phyloP scores from a whole-genome alignment of 257 asterid genomes.

The Capsicum baccatum region DNA sequence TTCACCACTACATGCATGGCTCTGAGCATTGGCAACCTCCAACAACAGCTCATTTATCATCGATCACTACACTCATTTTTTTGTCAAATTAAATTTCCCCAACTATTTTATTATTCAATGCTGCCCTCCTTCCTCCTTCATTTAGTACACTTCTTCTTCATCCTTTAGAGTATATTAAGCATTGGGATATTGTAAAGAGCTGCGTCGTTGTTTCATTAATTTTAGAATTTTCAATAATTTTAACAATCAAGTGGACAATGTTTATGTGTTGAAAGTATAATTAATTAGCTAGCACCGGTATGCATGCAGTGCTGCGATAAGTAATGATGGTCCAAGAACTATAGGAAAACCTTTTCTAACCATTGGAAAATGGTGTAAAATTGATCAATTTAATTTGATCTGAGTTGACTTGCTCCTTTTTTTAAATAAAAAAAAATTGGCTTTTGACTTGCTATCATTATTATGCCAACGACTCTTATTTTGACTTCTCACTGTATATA shows the following conservation, averaged over 20 bases:
- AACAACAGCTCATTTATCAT: background rate
- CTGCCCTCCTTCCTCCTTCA: background rate
- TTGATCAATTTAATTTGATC: background rate
- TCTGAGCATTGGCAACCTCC: background rate
- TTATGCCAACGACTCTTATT: background rate
- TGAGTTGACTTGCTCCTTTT: background rate
- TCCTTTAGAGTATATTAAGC: background rate
- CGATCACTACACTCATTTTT: background rate
- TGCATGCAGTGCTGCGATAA: too few relatives aligned
- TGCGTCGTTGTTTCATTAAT: too few relatives aligned
- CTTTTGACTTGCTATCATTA: background rate
- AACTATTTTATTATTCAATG: constrained; percentile 14
- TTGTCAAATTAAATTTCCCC: background rate
- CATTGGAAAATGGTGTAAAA: background rate
- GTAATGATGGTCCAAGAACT: background rate
- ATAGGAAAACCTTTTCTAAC: background rate
- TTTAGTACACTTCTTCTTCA: background rate
- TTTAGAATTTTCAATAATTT: background rate
- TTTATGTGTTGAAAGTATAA: background rate
- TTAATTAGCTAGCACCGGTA: background rate
- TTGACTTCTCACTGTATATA: background rate
- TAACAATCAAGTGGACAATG: background rate
- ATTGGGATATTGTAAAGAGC: background rate
- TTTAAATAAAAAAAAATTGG: too few relatives aligned
- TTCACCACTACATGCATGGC: constrained; percentile 7